A percentile compares a stretch with the other conserved stretches of the same genome.
Conservation (phyloP, 2,329 filamentous ascomycete species). For the Botryosphaeria agaves region DNA sequence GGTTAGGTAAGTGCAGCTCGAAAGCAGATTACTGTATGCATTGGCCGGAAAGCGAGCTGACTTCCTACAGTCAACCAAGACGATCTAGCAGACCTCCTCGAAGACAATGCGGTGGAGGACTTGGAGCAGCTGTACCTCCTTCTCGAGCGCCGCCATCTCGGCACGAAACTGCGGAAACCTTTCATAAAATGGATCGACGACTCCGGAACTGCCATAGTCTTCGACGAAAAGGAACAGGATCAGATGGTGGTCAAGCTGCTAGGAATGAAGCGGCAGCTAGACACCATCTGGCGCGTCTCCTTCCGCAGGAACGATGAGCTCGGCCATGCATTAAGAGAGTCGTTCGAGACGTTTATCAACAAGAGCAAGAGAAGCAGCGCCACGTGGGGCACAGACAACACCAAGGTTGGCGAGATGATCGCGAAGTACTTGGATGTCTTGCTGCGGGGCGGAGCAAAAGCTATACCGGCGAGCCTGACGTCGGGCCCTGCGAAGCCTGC, state of each 20-base stretch:
- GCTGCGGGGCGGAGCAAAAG: slow-evolving; percentile 73
- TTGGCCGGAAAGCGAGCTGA: too few relatives aligned
- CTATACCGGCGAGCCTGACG: slow-evolving; percentile 51
- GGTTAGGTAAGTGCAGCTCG: slow-evolving; percentile 12
- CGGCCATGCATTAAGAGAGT: slow-evolving; percentile 60
- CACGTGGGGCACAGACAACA: slow-evolving; percentile 66
- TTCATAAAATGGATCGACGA: slow-evolving; percentile 67
- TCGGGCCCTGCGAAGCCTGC: slow-evolving; percentile 37
- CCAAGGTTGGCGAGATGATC: slow-evolving; percentile 96
- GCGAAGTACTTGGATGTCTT: slow-evolving; percentile 91
- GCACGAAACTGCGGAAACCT: slow-evolving; percentile 48
- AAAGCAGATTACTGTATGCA: too few relatives aligned
- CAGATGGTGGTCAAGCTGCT: slow-evolving; percentile 78
- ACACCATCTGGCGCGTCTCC: slow-evolving; percentile 57
- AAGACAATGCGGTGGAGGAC: slow-evolving; percentile 49
- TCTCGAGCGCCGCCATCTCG: slow-evolving; percentile 53
- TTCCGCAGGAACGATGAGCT: slow-evolving; percentile 67
- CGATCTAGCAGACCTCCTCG: slow-evolving; percentile 56
- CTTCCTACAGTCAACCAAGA: slow-evolving; percentile 43
- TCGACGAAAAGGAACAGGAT: slow-evolving; percentile 59
- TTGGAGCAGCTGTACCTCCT: slow-evolving; percentile 65
- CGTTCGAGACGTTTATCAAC: slow-evolving; percentile 86
- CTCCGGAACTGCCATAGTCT: slow-evolving; percentile 61
- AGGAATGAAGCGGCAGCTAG: slow-evolving; percentile 61
- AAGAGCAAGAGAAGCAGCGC: slow-evolving; percentile 54